A percentile compares a stretch with the other conserved stretches of the same genome.
Conservation (phyloP, 2,329 filamentous ascomycete genomes). For the Thelonectria blattea region DNA sequence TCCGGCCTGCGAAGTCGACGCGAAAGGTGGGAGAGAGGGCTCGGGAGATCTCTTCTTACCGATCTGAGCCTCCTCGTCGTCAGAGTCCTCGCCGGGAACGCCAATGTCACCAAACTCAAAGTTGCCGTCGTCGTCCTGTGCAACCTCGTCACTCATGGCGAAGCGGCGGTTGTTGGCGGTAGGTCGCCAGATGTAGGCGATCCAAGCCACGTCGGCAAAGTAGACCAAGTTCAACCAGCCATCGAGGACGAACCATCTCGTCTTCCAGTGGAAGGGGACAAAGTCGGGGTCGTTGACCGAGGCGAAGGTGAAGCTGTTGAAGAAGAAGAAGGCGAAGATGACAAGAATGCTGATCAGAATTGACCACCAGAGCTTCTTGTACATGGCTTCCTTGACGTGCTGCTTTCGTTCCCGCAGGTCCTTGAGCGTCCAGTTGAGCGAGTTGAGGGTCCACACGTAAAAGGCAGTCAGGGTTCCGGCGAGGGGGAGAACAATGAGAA, state of each 20-base stretch:
- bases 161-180: slow-evolving; percentile 97
- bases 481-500: slow-evolving; percentile 91
- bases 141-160: slow-evolving; percentile 98
- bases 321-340: slow-evolving; percentile 98
- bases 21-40: slow-evolving; percentile 33
- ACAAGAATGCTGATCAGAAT: slow-evolving; percentile 91
- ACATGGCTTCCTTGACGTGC: slow-evolving; percentile 92
- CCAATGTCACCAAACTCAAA: slow-evolving; percentile 96
- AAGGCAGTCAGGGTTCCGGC: slow-evolving; percentile 93
- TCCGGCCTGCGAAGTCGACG: slow-evolving; percentile 33
- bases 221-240: slow-evolving; percentile 98
- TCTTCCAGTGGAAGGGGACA: slow-evolving; percentile 96
- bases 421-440: slow-evolving; percentile 92
- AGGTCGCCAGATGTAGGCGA: slow-evolving; percentile 95
- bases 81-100: slow-evolving; percentile 67
- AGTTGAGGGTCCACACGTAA: slow-evolving; percentile 98
- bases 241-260: slow-evolving; percentile 94
- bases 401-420: slow-evolving; percentile 95
- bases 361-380: slow-evolving; percentile 98
- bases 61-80: slow-evolving; percentile 60
- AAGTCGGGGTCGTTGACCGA: slow-evolving; percentile 85
- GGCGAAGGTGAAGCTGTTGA: slow-evolving; percentile 95
- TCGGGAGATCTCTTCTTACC: slow-evolving; percentile 44
- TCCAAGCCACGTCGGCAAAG: slow-evolving; percentile 87
- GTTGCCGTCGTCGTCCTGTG: slow-evolving; percentile 93